phyloP scores from a whole-genome alignment of 768 basidiomycete species.

The Tephrocybe rancida region DNA sequence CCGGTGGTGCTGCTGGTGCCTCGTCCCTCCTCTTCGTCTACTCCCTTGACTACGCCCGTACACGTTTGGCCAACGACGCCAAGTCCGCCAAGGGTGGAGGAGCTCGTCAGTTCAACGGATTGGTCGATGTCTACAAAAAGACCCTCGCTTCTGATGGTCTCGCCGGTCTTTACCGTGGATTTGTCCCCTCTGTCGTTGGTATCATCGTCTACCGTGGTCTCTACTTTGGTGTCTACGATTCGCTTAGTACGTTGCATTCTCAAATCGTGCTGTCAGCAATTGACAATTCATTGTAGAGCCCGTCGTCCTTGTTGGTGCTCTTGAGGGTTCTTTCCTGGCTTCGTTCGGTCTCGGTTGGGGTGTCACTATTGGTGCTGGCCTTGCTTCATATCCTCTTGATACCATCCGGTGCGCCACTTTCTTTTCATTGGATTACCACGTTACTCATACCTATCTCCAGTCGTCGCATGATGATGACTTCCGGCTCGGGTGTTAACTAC shows the following conservation, averaged over 20 bases:
- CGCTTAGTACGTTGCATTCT: conserved; percentile 65
- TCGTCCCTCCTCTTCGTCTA: conserved; percentile 99
- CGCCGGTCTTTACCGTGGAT: conserved; percentile 99
- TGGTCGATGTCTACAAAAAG: conserved; percentile 97
- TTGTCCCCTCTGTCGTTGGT: conserved; percentile 98
- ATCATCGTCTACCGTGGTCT: conserved; percentile 99
- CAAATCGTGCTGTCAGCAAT: conserved; percentile 18
- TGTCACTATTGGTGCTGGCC: conserved; percentile 99
- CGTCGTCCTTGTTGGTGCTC: conserved; percentile 93
- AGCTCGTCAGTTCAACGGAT: conserved; percentile 97
- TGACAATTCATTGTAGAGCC: conserved; percentile 62
- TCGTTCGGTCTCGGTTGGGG: conserved; percentile 98
- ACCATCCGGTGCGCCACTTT: conserved; percentile 73
- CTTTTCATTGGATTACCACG: neutral
- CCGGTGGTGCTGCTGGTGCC: conserved; percentile 99
- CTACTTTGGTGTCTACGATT: conserved; percentile 97
- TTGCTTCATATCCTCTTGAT: conserved; percentile 95
- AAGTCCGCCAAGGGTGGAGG: conserved; percentile 93
- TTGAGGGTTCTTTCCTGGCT: conserved; percentile 95
- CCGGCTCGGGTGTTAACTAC: conserved; percentile 94
- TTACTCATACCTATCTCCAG: conserved; percentile 45
- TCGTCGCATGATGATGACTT: conserved; percentile 99
- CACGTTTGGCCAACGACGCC: conserved; percentile 96
- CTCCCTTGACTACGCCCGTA: conserved; percentile 99
- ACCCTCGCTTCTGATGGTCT: conserved; percentile 97